Percentiles rank a stretch among this genome's conserved stretches.
phyloP scores from a whole-genome alignment of 2,329 filamentous ascomycete genomes.

The Cylindrodendrum hubeiense region DNA sequence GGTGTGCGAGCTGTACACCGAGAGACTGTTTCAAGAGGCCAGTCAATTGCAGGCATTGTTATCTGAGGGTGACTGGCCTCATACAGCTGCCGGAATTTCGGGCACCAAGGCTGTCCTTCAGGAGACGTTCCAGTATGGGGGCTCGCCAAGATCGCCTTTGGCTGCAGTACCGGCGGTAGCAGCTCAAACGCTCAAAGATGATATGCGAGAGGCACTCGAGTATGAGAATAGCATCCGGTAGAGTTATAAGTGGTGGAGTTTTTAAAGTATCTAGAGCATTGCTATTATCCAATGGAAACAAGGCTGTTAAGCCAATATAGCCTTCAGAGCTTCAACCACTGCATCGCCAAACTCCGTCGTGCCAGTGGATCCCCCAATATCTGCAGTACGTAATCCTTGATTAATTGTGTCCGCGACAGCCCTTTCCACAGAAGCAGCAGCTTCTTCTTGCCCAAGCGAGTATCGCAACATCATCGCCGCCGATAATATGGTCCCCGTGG shows the following conservation, averaged over 20 bases:
- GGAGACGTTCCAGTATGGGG: slow-evolving; percentile 73
- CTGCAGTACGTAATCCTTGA: background rate
- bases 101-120: slow-evolving; percentile 75
- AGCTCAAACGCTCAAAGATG: background rate
- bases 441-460: background rate
- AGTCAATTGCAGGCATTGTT: slow-evolving; percentile 72
- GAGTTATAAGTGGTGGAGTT: background rate
- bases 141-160: slow-evolving; percentile 57
- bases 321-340: background rate
- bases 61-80: slow-evolving; percentile 75
- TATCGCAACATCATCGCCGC: slow-evolving; percentile 13
- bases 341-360: slow-evolving; percentile 6
- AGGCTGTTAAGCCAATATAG: background rate
- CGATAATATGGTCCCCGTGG: slow-evolving; percentile 5
- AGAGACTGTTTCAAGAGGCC: slow-evolving; percentile 56
- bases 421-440: background rate
- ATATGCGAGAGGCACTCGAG: background rate
- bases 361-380: background rate
- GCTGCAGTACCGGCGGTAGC: background rate
- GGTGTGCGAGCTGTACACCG: slow-evolving; percentile 70
- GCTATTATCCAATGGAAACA: background rate
- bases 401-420: background rate
- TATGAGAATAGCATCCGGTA: background rate
- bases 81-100: slow-evolving; percentile 75
- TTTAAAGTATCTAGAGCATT: background rate